Conservation (phyloP, 2,329 filamentous ascomycete genomes). For the Xylaria hypoxylon region DNA sequence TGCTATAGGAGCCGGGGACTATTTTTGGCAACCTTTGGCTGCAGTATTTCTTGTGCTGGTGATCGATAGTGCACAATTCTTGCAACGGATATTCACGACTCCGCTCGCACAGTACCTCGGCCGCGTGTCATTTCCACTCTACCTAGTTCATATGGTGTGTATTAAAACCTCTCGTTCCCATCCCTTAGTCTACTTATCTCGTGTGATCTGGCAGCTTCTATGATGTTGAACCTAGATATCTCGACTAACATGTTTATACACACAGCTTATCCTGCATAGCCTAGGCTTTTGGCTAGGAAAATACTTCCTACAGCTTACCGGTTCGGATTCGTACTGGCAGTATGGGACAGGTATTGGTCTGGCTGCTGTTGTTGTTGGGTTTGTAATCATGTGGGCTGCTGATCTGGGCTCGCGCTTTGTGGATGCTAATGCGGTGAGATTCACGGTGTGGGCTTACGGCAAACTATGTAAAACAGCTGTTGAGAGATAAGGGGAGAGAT, state of each 20-base stretch:
- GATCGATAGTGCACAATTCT: constrained; percentile 39
- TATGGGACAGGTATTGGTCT: constrained; percentile 38
- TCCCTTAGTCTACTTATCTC: no score
- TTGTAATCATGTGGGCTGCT: constrained; percentile 40
- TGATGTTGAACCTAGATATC: no score
- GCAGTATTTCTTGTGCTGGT: constrained; percentile 46
- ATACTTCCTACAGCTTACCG: constrained; percentile 31
- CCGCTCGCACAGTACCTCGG: constrained; percentile 48
- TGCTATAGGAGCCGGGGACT: constrained; percentile 29
- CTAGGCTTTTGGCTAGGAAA: constrained; percentile 39
- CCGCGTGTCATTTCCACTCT: constrained; percentile 47
- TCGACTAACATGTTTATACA: no score
- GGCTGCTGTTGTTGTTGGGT: constrained; percentile 34
- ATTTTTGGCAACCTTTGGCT: constrained; percentile 48
- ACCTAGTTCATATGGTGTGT: constrained; percentile 48
- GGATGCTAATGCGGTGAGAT: constrained; percentile 42
- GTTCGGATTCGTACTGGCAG: constrained; percentile 30
- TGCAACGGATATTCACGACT: constrained; percentile 49
- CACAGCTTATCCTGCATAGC: constrained; percentile 45
- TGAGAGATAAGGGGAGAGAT: not conserved
- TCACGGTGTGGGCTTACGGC: constrained; percentile 40
- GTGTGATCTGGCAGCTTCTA: no score
- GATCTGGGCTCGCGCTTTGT: constrained; percentile 44
- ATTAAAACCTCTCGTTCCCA: no score
- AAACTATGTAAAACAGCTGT: constrained; percentile 31